These are phyloP conservation scores for Tulasnella sp. DNA, from an alignment of 768 basidiomycete species.

Conservation along the genomic window DNA sequence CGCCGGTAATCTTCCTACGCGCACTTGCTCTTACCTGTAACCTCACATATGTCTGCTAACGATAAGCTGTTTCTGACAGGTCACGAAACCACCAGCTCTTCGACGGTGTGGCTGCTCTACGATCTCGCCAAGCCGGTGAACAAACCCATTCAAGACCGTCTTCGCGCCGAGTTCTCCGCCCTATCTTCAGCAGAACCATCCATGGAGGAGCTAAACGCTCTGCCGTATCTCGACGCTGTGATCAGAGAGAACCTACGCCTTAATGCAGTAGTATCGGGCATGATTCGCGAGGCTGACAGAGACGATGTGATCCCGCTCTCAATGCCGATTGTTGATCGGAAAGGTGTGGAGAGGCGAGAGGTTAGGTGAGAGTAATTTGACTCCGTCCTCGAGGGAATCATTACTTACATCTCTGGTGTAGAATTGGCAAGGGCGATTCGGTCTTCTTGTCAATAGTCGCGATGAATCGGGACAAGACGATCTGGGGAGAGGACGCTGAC, in stretches of 20 bases:
- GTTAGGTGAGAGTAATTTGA: neutral
- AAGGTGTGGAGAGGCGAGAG: constrained; percentile 1
- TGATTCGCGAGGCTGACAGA: constrained; percentile 2
- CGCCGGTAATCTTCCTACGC: neutral
- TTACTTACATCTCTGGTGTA: neutral
- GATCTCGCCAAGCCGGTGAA: constrained; percentile 36
- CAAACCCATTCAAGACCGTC: constrained; percentile 37
- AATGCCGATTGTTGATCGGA: constrained; percentile 6
- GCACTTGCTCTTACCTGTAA: neutral
- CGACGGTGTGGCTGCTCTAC: constrained; percentile 28
- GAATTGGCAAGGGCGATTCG: constrained; percentile 10
- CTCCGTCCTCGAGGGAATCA: neutral
- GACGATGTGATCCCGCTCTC: constrained; percentile 13
- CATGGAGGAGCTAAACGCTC: constrained; percentile 22
- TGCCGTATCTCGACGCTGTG: constrained; percentile 27
- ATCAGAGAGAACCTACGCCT: constrained; percentile 19
- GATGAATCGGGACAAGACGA: constrained; percentile 10
- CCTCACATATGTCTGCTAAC: too few species aligned
- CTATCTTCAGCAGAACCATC: constrained; percentile 21
- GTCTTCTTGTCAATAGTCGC: neutral
- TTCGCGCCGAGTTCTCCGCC: constrained; percentile 44
- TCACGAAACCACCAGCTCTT: constrained; percentile 27
- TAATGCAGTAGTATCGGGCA: neutral
- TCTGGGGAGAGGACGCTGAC: constrained; percentile 21
- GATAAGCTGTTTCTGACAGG: constrained; percentile 14